Conservation (phyloP, 495 filamentous ascomycete species). For the Penicillium riverlandense region DNA sequence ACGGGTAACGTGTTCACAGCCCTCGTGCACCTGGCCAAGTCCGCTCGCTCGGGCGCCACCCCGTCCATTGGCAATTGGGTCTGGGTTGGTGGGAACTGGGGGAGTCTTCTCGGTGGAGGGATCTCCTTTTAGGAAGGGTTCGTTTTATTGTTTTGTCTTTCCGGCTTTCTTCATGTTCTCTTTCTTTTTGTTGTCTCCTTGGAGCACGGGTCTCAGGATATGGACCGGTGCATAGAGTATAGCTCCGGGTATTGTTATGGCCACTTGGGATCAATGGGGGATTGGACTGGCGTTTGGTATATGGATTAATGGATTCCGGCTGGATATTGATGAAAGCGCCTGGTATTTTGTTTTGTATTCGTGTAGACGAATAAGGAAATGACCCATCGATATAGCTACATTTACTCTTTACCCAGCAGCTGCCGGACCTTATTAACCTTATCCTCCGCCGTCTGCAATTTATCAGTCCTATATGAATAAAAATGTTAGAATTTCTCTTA, state of each 20-base stretch:
- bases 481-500: neutral
- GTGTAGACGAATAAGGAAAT: too few relatives aligned
- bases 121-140: constrained; percentile 21
- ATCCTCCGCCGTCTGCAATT: constrained; percentile 57
- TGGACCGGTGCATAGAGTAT: too few relatives aligned
- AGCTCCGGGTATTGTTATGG: too few relatives aligned
- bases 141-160: neutral
- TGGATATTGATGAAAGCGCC: too few relatives aligned
- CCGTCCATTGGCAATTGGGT: constrained; percentile 39
- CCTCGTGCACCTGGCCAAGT: constrained; percentile 29
- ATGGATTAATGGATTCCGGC: too few relatives aligned
- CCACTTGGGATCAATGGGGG: too few relatives aligned
- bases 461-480: constrained; percentile 49
- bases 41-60: constrained; percentile 27
- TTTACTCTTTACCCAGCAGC: constrained; percentile 41
- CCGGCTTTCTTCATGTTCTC: neutral
- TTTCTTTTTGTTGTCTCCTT: constrained; percentile 1
- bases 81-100: constrained; percentile 43
- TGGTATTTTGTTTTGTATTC: too few relatives aligned
- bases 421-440: constrained; percentile 60
- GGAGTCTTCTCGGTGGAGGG: constrained; percentile 32
- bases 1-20: constrained; percentile 34
- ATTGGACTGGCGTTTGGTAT: too few relatives aligned
- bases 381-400: neutral
- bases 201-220: neutral